Evolutionary conservation across 305 asterid species (phyloP), one percentile per base, ranked within the genome.

Genomic region (Nicotiana rustica): DNA sequence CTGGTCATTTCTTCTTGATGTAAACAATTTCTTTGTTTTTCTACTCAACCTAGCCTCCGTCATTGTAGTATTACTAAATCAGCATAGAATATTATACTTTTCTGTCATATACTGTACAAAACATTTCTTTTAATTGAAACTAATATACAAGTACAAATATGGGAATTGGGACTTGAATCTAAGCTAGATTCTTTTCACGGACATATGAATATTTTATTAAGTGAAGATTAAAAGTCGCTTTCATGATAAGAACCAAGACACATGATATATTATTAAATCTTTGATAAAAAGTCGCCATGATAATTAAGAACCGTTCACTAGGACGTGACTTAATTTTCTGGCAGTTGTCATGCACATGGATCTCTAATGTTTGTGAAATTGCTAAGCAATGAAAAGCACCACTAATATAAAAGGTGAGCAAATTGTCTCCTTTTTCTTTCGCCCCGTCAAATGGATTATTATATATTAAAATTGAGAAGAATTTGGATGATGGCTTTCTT

Each of bases 21-120:
- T 36, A 38, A 6, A 41, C 47, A 41, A 2, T 6, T 41, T 41
- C 3, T 38, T 38, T 41, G 47, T 41, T 41, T 41, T 6, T 41
- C 2, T 41, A 41, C 9, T 41, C 12, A 3, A 49, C 3, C 56
- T 47, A 47, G 14, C 56, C 56, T 47, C 56, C 14, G 14, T 49
- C 56, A 49, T 49, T 49, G 56, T 49, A 49, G 56, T 49, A 49
- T 49, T 10, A 49, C 56, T 2, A 10, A 49, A 49, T 10, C 12
- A 52, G n/a, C 59, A 52, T 52, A 52, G 59, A 52, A 52, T 52
- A 52, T 52, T 52, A 10, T 52, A 52, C n/a, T 52, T 52, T 52
- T 52, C 59, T 14, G 61, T 21, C 61, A 71, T 71, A 13, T 71
- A 49, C 38, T 47, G 47, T 44, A 71, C 78, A 71, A 71, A 71